Base-by-base conservation (phyloP, 2,329 filamentous ascomycete genomes). In the Didymellaceae sp. region DNA sequence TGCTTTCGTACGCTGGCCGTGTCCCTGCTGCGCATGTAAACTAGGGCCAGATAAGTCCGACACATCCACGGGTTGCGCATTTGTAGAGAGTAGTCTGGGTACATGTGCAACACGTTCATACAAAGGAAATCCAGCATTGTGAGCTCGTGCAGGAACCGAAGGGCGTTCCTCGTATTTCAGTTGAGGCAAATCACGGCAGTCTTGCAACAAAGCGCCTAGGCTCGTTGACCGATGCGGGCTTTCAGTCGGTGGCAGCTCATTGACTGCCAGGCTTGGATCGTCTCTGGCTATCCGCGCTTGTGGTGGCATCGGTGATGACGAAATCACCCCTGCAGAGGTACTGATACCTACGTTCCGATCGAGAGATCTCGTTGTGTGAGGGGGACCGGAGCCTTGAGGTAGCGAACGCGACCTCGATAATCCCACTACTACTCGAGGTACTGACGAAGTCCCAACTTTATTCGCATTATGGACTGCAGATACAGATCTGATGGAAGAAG, bases 21-120 rank as follows among this genome's bases (percentile, higher is more conserved):
- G 52, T 34, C 51, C 59, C 48, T 71, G 70, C 35, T 62, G 62
- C 41, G 64, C 60, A 47, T 70, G 70, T 9, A 69, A 59, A 33
- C 58, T 59, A 8, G 50, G 57, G 1, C 59, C 57, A 30, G 52
- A 43, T 24, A 61, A 58, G 22, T 42, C 62, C 1, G 53, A 48
- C 21, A 55, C 25, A 10, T 22, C 25, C 13, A 49, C 57, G 13
- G 26, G 28, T n/a, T 37, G 41, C 34, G 30, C n/a, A 13, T 51
- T 25, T 40, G 53, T 16, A 32, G 46, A 35, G 17, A 45, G 59
- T 30, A 67, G 59, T 9, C 44, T 59, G 10, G 60, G 52, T 18
- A 42, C 22, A 22, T 51, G 58, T 20, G 47, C 45, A 17, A 34
- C 39, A 11, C 22, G 30, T 26, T 22, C 16, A 44, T 49, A 37